Conservation (phyloP, 192 early-diverging fungal genomes). For the Coemansia sp. region DNA sequence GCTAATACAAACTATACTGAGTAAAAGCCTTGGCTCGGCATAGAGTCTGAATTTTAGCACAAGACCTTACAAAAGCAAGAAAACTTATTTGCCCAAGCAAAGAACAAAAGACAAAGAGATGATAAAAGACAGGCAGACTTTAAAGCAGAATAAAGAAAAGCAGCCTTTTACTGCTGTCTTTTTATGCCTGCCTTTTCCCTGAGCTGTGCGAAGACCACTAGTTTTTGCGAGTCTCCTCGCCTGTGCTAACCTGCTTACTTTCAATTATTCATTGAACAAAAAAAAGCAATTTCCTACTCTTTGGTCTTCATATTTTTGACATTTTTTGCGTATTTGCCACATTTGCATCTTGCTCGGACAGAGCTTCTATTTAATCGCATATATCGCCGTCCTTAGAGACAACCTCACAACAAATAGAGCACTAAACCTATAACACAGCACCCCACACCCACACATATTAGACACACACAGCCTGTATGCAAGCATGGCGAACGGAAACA, state of each 20-base stretch:
- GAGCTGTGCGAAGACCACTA: not conserved
- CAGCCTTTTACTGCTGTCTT: not conserved
- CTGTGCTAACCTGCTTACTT: not conserved
- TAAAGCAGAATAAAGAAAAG: constrained; percentile 7
- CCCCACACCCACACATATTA: not conserved
- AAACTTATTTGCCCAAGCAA: not conserved
- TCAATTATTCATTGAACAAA: constrained; percentile 1
- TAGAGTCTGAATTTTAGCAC: not conserved
- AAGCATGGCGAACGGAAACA: constrained; percentile 5
- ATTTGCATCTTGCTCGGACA: not conserved
- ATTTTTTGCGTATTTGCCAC: not conserved
- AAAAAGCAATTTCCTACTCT: not conserved
- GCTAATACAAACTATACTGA: not conserved
- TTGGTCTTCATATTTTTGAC: not conserved
- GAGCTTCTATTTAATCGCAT: too few species aligned
- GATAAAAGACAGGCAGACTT: constrained; percentile 1
- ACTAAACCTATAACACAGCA: too few species aligned
- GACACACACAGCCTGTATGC: not conserved
- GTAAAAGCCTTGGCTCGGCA: not conserved
- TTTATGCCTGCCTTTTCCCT: not conserved
- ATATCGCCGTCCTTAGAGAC: too few species aligned
- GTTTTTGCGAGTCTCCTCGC: not conserved
- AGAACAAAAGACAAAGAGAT: constrained; percentile 5
- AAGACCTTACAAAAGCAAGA: not conserved
- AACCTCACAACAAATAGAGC: too few species aligned